These are phyloP conservation scores for Aspergillus novofumigatus DNA, from an alignment of 2,329 filamentous ascomycete genomes.

Conservation along the genomic window DNA sequence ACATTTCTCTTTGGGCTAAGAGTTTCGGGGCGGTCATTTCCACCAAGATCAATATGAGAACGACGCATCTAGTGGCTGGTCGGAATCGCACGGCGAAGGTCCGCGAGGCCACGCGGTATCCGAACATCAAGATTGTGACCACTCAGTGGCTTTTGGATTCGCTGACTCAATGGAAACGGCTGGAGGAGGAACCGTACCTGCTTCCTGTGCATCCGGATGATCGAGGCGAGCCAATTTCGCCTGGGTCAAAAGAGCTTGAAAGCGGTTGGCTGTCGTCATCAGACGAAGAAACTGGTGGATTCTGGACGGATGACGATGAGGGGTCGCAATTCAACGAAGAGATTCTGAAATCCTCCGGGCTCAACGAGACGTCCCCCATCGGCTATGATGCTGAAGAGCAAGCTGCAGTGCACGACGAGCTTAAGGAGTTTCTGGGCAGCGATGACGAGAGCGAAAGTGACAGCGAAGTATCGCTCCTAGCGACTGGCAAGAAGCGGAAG, in stretches of 20 bases:
- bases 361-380: conserved; percentile 47
- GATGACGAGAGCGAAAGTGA: conserved; percentile 49
- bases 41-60: conserved; percentile 43
- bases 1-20: conserved; percentile 81
- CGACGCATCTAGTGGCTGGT: conserved; percentile 51
- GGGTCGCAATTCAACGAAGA: conserved; percentile 35
- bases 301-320: conserved; percentile 44
- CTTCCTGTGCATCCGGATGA: conserved; percentile 71
- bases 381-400: conserved; percentile 62
- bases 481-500: conserved; percentile 35
- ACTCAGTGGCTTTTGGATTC: conserved; percentile 86
- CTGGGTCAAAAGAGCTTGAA: conserved; percentile 44
- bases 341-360: conserved; percentile 48
- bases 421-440: conserved; percentile 65
- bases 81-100: conserved; percentile 83
- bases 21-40: conserved; percentile 69
- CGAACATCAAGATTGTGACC: conserved; percentile 84
- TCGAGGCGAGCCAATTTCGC: conserved; percentile 43
- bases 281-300: conserved; percentile 46
- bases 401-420: conserved; percentile 64
- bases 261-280: conserved; percentile 43
- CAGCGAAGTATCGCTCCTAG: conserved; percentile 36
- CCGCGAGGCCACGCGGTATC: conserved; percentile 73
- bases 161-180: conserved; percentile 74
- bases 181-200: conserved; percentile 76